These are phyloP conservation scores for Pyracantha coccinea DNA, from an alignment of 331 rosid species.

Conservation along the genomic window DNA sequence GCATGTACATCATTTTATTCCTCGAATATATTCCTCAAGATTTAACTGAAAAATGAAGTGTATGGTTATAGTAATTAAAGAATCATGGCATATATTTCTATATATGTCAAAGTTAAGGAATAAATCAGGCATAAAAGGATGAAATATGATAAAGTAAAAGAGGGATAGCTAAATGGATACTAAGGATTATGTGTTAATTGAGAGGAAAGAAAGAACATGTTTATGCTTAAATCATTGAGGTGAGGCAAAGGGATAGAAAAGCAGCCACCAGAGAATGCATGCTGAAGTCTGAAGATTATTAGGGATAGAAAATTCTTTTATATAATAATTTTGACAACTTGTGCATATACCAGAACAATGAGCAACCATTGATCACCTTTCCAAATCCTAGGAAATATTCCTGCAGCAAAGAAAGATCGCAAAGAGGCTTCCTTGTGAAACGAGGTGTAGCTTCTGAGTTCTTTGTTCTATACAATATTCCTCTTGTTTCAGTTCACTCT, in stretches of 20 bases:
- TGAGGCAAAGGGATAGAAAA: constrained; percentile 5
- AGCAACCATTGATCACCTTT: neutral
- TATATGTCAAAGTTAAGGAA: constrained; percentile 1
- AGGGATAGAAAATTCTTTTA: constrained; percentile 6
- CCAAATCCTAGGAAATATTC: constrained; percentile 11
- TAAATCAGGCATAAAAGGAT: neutral
- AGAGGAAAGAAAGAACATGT: neutral
- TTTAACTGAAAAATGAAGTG: too few species aligned
- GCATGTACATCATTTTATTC: neutral
- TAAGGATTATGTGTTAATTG: neutral
- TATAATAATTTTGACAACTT: constrained; percentile 11
- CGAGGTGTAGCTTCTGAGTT: neutral
- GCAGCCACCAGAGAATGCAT: neutral
- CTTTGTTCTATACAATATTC: neutral
- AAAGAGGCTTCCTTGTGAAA: constrained; percentile 3
- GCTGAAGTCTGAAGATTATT: neutral
- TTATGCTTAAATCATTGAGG: constrained; percentile 3
- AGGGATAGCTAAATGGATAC: neutral
- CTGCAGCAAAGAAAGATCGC: neutral
- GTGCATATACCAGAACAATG: constrained; percentile 10
- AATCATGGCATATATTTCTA: neutral
- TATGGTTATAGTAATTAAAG: too few species aligned
- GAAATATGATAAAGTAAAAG: neutral
- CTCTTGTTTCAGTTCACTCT: neutral
- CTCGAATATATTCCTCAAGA: constrained; percentile 11